Conservation (phyloP, 345 rosid genomes). For the Conringia planisiliqua region DNA sequence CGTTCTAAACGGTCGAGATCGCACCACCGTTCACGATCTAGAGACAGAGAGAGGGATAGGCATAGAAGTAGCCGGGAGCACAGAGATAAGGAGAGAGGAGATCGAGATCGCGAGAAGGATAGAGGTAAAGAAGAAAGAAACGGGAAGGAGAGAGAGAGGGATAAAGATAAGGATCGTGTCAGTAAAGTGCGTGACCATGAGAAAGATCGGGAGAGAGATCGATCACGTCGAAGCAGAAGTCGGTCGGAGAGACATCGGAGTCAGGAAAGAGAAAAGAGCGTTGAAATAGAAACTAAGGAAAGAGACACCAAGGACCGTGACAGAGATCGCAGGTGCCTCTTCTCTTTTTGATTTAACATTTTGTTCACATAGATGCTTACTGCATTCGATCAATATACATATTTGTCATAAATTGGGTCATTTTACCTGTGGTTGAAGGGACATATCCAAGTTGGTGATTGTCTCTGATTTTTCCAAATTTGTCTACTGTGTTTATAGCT, state of each 20-base stretch:
- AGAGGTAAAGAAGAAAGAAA: conserved; percentile 34
- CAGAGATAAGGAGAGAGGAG: conserved; percentile 54
- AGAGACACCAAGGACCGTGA: conserved; percentile 60
- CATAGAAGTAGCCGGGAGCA: conserved; percentile 56
- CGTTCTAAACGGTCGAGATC: conserved; percentile 56
- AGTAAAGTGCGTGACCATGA: conserved; percentile 42
- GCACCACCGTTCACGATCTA: conserved; percentile 56
- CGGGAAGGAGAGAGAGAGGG: conserved; percentile 44
- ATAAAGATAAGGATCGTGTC: conserved; percentile 54
- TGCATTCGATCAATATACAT: conserved; percentile 3
- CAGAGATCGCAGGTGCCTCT: conserved; percentile 69
- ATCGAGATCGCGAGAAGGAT: conserved; percentile 36
- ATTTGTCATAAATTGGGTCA: background rate
- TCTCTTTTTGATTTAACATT: background rate
- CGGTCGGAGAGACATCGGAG: conserved; percentile 56
- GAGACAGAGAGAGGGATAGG: conserved; percentile 74
- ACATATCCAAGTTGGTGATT: conserved; percentile 11
- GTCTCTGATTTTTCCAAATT: background rate
- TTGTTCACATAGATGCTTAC: background rate
- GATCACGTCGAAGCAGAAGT: conserved; percentile 52
- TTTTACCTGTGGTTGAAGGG: background rate
- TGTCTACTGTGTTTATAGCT: background rate
- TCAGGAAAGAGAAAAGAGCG: conserved; percentile 56
- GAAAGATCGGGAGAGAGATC: conserved; percentile 48
- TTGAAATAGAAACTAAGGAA: conserved; percentile 47